Conservation (phyloP, 495 filamentous ascomycete species). For the Cudoniella acicularis region DNA sequence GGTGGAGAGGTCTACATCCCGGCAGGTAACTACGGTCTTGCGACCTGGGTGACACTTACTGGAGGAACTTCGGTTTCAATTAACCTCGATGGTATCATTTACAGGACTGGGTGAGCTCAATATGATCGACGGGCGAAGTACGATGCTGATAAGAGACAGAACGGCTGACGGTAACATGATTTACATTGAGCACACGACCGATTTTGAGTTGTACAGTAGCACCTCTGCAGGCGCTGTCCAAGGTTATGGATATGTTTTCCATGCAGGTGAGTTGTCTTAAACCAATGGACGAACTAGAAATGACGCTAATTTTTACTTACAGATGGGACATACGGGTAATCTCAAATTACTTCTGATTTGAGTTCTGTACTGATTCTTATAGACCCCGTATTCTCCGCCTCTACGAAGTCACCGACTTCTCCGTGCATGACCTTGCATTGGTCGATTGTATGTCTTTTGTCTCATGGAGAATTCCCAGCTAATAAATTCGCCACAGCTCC, state of each 20-base stretch:
- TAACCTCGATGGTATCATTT: constrained; percentile 45
- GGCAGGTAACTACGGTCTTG: constrained; percentile 34
- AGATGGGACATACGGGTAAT: constrained; percentile 12
- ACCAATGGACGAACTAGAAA: neutral
- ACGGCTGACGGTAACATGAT: constrained; percentile 49
- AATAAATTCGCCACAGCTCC: constrained; percentile 43
- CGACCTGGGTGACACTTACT: constrained; percentile 19
- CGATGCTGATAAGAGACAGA: constrained; percentile 15
- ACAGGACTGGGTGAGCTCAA: constrained; percentile 8
- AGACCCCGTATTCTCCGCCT: constrained; percentile 33
- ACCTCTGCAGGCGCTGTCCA: constrained; percentile 49
- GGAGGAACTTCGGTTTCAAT: constrained; percentile 40
- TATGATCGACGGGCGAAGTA: neutral
- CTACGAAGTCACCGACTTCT: constrained; percentile 40
- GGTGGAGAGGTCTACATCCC: constrained; percentile 37
- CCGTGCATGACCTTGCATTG: constrained; percentile 46
- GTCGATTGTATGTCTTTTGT: constrained; percentile 41
- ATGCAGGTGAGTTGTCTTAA: constrained; percentile 16
- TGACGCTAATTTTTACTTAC: neutral
- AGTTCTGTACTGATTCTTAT: neutral
- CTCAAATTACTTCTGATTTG: no score
- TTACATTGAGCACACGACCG: constrained; percentile 37
- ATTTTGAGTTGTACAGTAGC: constrained; percentile 49
- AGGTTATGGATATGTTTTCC: constrained; percentile 45
- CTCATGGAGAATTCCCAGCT: no score